Base-by-base conservation (phyloP, 2,329 filamentous ascomycete genomes). In the Paecilomyces sp. region DNA sequence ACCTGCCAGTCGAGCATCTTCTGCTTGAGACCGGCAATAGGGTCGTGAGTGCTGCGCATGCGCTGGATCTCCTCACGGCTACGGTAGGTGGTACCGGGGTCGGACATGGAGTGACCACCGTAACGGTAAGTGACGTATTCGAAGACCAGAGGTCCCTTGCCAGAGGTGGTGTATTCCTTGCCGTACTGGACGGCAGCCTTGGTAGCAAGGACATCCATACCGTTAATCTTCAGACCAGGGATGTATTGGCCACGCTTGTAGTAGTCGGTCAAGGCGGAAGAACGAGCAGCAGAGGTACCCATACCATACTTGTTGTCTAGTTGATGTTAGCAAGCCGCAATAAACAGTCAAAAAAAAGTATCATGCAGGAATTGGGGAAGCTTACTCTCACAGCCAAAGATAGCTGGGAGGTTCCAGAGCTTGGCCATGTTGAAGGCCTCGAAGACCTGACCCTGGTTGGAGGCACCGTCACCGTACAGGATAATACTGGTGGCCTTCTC, bases 371-470 rank as follows among this genome's bases (percentile, higher is more conserved):
- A 4, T 22, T 51, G 50, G 30, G 13, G 30, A 62, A 58, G 86
- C 91, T 77, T 82, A 96, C 92, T 99, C 84, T 99, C 94, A 79
- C 94, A 99, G 69, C 91, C 92, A 75, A 99, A 99, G 68, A 99
- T 89, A 68, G 92, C 86, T 58, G 94, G 94, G 55, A 99, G 83
- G 70, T 94, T 92, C 94, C 94, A 99, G 67, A 99, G 88, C 86
- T 97, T 97, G 65, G 94, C 94, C 94, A 99, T 99, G 88, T 99
- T 99, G 87, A 95, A 99, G 63, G 94, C 92, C 85, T 99, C 94
- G 73, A 99, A 99, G 70, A 99, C 94, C 81, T 99, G 94, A 66
- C 94, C 94, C 84, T 99, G 94, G 85, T 99, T 99, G 84, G 89
- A 91, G 67, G 94, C 94, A 84, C 94, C 94, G 72, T 99, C 94